These are phyloP conservation scores for Boletus speciosus DNA, from an alignment of 768 basidiomycete species.

Conservation along the genomic window DNA sequence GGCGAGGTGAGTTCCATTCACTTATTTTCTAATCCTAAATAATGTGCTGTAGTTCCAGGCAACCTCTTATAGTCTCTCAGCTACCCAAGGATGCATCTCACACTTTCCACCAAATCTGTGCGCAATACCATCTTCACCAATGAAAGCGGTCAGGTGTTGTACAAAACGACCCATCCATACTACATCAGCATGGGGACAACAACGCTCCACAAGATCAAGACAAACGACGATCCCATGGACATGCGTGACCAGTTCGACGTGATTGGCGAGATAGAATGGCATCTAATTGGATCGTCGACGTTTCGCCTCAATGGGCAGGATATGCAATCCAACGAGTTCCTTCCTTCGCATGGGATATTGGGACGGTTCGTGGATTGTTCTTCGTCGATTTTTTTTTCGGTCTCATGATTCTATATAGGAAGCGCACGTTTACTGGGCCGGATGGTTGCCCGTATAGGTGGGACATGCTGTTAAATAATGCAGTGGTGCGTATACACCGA, in stretches of 20 bases:
- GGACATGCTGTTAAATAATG: constrained; percentile 17
- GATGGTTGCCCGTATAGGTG: constrained; percentile 35
- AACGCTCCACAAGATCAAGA: constrained; percentile 24
- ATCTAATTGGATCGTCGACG: constrained; percentile 25
- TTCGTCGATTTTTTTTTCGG: not conserved
- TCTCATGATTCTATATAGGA: constrained; percentile 5
- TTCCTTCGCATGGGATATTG: constrained; percentile 20
- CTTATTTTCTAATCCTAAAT: no score
- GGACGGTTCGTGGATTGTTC: constrained; percentile 18
- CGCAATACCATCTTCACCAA: constrained; percentile 25
- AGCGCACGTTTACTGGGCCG: constrained; percentile 32
- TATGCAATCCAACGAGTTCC: constrained; percentile 24
- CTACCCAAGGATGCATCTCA: constrained; percentile 18
- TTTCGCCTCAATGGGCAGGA: constrained; percentile 29
- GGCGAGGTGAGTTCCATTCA: no score
- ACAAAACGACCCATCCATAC: constrained; percentile 26
- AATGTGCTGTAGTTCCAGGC: no score
- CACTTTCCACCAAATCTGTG: constrained; percentile 19
- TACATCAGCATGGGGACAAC: constrained; percentile 14
- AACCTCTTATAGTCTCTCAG: no score
- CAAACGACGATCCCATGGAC: constrained; percentile 19
- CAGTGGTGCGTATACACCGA: constrained; percentile 11
- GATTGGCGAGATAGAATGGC: constrained; percentile 37
- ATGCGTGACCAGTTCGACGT: constrained; percentile 29
- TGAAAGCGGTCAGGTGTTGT: constrained; percentile 26